Base-by-base conservation (phyloP, 495 filamentous ascomycete species). In the Thozetella sp. region DNA sequence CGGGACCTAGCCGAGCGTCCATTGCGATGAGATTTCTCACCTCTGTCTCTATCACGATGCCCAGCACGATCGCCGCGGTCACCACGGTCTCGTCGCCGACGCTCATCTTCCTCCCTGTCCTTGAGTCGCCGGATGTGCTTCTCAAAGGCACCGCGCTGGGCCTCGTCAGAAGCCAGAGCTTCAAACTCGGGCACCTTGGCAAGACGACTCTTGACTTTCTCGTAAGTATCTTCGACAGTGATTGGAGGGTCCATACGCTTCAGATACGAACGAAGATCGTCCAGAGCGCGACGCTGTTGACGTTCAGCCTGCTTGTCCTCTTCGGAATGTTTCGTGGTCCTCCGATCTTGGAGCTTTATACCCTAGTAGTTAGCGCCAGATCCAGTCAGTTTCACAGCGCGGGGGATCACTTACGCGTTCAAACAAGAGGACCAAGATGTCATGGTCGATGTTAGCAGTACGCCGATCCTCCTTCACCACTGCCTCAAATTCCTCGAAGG, bases 181-280 rank as follows among this genome's bases (percentile, higher is more conserved):
- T 88, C 85, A 75, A 89, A 99, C 69, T 97, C 95, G 13, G 93
- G 86, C 26, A 83, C 85, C 56, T 89, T 89, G 62, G 92, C 88
- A 24, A 99, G 80, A 26, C 91, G 86, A 30, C 88, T 82, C 54
- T 87, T 87, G 22, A 97, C 83, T 71, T 90, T 86, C 56, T 97
- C 93, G 84, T 92, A 99, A 22, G 88, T 93, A 69, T 97, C 93
- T 55, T 77, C 82, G 23, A 86, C 67, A 22, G 85, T 77, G 57
- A 98, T 81, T 4, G 92, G 88, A n/a, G 96, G 95, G 2, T 97
- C 92, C 25, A 99, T 79, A 60, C 90, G 93, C 76, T 96, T 97
- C 65, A 99, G 91, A 23, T 84, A 86, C 24, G 90, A 93, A 45
- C 95, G 90, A 51, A 99, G 82, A 23, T 88, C 86, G 66, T 99